phyloP scores from a whole-genome alignment of 208 protist genomes.

The Naegleria fowleri region DNA sequence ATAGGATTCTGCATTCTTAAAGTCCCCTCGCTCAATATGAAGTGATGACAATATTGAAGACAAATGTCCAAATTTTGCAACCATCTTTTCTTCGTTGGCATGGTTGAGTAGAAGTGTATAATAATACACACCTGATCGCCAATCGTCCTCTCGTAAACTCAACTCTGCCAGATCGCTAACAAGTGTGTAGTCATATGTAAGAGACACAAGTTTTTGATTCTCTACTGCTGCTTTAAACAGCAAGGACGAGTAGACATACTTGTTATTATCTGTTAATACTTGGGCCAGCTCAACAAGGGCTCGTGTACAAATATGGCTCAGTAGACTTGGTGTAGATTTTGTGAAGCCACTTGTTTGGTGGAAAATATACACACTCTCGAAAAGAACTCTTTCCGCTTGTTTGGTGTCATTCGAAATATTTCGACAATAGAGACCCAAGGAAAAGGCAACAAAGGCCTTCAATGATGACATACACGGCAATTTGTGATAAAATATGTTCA shows the following conservation, averaged over 20 bases:
- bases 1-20: slow-evolving; percentile 18
- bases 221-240: neutral
- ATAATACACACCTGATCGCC: slow-evolving; percentile 3
- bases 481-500: neutral
- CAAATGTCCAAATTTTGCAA: neutral
- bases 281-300: neutral
- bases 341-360: neutral
- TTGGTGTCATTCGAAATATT: neutral
- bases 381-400: neutral
- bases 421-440: neutral
- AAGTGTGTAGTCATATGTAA: neutral
- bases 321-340: neutral
- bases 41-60: neutral
- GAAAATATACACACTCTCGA: slow-evolving; percentile 5
- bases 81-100: neutral
- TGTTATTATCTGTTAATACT: neutral
- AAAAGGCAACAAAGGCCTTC: neutral
- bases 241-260: neutral
- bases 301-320: neutral
- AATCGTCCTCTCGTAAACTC: slow-evolving; percentile 3
- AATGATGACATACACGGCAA: neutral
- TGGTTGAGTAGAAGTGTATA: neutral
- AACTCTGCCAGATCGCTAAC: neutral
- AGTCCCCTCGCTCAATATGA: slow-evolving; percentile 1
- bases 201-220: neutral